Percentiles rank a stretch among this genome's conserved stretches.
These are phyloP conservation scores for Fusarium gaditjirri DNA, from an alignment of 2,329 filamentous ascomycete genomes.

Conservation along the genomic window DNA sequence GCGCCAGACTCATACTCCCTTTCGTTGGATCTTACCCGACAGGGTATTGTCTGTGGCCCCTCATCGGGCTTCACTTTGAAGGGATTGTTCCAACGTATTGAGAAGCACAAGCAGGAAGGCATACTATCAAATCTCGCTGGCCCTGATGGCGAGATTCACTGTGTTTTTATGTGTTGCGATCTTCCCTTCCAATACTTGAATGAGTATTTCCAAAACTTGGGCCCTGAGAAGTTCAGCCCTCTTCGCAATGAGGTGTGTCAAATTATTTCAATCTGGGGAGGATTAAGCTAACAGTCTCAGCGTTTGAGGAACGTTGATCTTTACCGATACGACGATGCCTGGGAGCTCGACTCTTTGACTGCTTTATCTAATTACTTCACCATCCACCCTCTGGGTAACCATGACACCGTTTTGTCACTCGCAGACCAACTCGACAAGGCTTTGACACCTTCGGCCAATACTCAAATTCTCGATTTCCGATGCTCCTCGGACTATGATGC, in stretches of 20 bases:
- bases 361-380: constrained; percentile 52
- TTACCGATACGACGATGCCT: constrained; percentile 65
- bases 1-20: constrained; percentile 63
- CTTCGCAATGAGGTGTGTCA: constrained; percentile 55
- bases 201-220: constrained; percentile 67
- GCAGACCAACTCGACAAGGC: constrained; percentile 43
- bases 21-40: constrained; percentile 64
- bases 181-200: constrained; percentile 70
- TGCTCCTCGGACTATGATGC: constrained; percentile 53
- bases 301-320: constrained; percentile 60
- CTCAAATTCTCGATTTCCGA: constrained; percentile 58
- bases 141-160: constrained; percentile 59
- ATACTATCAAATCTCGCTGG: constrained; percentile 58
- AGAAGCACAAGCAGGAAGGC: constrained; percentile 58
- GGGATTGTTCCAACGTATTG: constrained; percentile 61
- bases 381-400: constrained; percentile 40
- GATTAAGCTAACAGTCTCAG: constrained; percentile 47
- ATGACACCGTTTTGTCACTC: constrained; percentile 41
- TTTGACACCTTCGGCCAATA: constrained; percentile 43
- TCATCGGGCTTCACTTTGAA: constrained; percentile 68
- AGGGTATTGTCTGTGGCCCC: constrained; percentile 70
- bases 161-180: constrained; percentile 71
- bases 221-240: constrained; percentile 58
- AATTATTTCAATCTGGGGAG: accelerated
- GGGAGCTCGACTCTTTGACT: constrained; percentile 58